These are phyloP conservation scores for Hamigera avellanea DNA, from an alignment of 495 filamentous ascomycete genomes.

Conservation along the genomic window DNA sequence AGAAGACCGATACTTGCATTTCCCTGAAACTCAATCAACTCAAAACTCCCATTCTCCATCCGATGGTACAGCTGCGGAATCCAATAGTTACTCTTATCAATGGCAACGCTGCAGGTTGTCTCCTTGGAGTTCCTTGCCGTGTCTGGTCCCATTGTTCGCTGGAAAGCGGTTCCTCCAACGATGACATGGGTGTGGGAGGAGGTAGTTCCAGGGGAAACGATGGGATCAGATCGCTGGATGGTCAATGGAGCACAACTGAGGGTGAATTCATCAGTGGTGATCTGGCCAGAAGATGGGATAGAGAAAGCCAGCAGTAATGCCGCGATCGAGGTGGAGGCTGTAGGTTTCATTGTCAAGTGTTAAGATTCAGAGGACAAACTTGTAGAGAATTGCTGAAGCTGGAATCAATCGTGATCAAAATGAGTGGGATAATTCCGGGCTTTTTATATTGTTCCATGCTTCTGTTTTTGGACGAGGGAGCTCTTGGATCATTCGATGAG, in stretches of 20 bases:
- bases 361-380: too few relatives aligned
- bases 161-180: slow-evolving; percentile 64
- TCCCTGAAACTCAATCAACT: slow-evolving; percentile 8
- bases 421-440: too few relatives aligned
- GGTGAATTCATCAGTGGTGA: slow-evolving; percentile 7
- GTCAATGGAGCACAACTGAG: slow-evolving; percentile 13
- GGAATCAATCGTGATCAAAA: too few relatives aligned
- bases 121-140: slow-evolving; percentile 48
- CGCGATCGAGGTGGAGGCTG: too few relatives aligned
- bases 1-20: slow-evolving; percentile 1
- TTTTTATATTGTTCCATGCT: too few relatives aligned
- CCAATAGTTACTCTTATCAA: slow-evolving; percentile 72
- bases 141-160: slow-evolving; percentile 45
- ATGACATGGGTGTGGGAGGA: slow-evolving; percentile 60
- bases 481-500: too few relatives aligned
- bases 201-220: slow-evolving; percentile 45
- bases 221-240: slow-evolving; percentile 44
- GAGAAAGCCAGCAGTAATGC: too few relatives aligned
- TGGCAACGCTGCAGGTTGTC: slow-evolving; percentile 51
- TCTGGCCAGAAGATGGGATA: too few relatives aligned
- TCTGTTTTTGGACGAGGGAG: too few relatives aligned
- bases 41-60: slow-evolving; percentile 46
- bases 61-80: slow-evolving; percentile 58
- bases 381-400: too few relatives aligned
- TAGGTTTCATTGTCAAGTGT: too few relatives aligned